Conservation (phyloP, 2,329 filamentous ascomycete species). For the Canariomyces notabilis region DNA sequence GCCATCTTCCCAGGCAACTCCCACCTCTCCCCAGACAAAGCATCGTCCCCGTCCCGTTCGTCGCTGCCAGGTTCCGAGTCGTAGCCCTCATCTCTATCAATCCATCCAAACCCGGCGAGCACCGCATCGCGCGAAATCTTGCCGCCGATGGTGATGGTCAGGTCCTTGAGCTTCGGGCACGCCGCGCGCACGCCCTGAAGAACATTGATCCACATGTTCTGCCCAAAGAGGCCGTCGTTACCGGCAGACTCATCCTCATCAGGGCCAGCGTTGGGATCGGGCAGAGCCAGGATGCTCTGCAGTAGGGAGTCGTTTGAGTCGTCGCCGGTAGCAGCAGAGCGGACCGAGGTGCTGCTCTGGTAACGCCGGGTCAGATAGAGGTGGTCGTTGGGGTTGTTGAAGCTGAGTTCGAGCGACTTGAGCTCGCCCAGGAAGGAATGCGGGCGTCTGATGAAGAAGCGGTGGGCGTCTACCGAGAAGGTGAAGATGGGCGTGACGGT, state of each 20-base stretch:
- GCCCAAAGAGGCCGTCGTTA: constrained; percentile 1
- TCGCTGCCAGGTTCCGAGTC: not conserved
- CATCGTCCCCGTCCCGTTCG: not conserved
- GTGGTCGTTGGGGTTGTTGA: constrained; percentile 24
- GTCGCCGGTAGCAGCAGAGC: not conserved
- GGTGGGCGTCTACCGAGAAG: constrained; percentile 23
- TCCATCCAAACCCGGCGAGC: not conserved
- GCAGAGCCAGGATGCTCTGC: not conserved
- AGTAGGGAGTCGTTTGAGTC: not conserved
- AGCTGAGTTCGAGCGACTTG: constrained; percentile 21
- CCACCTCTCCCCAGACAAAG: not conserved
- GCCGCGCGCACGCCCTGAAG: not conserved
- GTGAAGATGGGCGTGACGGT: constrained; percentile 26
- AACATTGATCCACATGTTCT: constrained; percentile 11
- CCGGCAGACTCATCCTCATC: not conserved
- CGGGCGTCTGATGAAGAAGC: constrained; percentile 23
- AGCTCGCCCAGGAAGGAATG: constrained; percentile 16
- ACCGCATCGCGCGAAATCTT: not conserved
- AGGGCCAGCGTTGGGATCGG: not conserved
- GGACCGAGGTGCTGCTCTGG: not conserved
- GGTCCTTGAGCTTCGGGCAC: constrained; percentile 6
- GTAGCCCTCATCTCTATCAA: not conserved
- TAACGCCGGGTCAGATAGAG: constrained; percentile 18
- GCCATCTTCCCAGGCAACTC: constrained; percentile 6
- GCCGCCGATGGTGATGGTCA: constrained; percentile 10